Evolutionary conservation across 148 eudicot species (phyloP), one percentile per base, ranked within the genome.

Genomic region (Arctostaphylos glauca): DNA sequence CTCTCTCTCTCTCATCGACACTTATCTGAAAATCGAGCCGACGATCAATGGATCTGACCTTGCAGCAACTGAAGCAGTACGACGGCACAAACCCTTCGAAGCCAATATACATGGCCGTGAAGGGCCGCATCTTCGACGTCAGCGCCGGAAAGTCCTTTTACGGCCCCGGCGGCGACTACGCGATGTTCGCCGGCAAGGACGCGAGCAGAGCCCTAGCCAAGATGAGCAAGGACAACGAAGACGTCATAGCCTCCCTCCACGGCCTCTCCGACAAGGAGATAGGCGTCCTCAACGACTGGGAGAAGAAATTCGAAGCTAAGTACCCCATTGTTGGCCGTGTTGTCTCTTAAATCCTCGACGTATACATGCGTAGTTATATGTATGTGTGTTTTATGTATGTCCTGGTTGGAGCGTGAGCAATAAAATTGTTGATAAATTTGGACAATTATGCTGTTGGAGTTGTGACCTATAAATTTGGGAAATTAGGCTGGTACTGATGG

Each of bases 151-250:
- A 81, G 7, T 89, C 88, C 73, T 96, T 96, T 83, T 96, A 96
- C 83, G 98, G 98, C 66, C 98, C 98, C 53, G 98, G 98, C 31
- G 98, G 98, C 41, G 48, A 95, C 13, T 96, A 96, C 87, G 74
- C 90, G 85, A 85, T 96, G 89, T 96, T 96, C 86, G 89, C 98
- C n/a, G 98, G 98, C 16, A 96, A 93, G 87, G 98, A 96, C 74
- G 98, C 98, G 5, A 96, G 92, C 86, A 85, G 98, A 47, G 98
- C 98, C 49, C 91, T 96, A 3, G 98, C 97, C 44, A 94, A 94
- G 91, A 96, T 96, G 98, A 93, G 95, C 85, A 96, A 94, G 89
- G 83, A 92, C 15, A 92, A 92, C 0, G 90, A 87, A 9, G 98
- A 94, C 77, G 91, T 96, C 77, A 73, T 79, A 64, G 82, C 91